Base-by-base conservation (phyloP, 306 rosid genomes). In the Crotalaria pallida region DNA sequence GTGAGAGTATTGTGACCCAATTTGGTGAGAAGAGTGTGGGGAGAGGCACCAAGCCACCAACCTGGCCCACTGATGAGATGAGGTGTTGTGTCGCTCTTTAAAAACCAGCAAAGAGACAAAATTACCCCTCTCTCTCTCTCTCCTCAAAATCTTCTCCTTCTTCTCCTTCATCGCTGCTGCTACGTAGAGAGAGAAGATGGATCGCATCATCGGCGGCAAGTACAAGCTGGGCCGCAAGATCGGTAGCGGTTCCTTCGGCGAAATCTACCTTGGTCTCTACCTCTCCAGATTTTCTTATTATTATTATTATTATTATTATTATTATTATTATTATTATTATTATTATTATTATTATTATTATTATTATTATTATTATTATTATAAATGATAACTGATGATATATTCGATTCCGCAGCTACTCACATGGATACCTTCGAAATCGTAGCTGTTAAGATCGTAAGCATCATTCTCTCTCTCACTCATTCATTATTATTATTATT, bases 231-330 rank as follows among this genome's bases (percentile, higher is more conserved):
- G 98, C 64, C 92, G 97, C 69, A 93, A 93, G 93, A 93, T 93
- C 92, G 98, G 98, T 51, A 90, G 98, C 80, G 98, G 97, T 79
- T 93, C 98, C 67, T 93, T 93, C 74, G 98, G 98, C 3, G 97
- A 93, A 87, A 93, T 93, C 76, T 93, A 75, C 52, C 96, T 93
- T 29, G 98, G 98, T 93, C 36, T 58, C 33, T 60, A 26, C 19
- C 58, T 9, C 53, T 48, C 6, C 9, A 2, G 43, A 17, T 59
- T 4, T 12, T 43, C 0, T 2, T 29, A n/a, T n/a, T n/a, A n/a
- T n/a, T n/a, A n/a, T n/a, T n/a, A n/a, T n/a, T n/a, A n/a, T n/a
- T n/a, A n/a, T n/a, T n/a, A n/a, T n/a, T n/a, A n/a, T n/a, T n/a
- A n/a, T n/a, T n/a, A n/a, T n/a, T n/a, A n/a, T n/a, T 33, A 19